Evolutionary conservation across 768 basidiomycete genomes (phyloP), one percentile per base, ranked within the genome.

Genomic region (Agaricus sinodeliciosus): DNA sequence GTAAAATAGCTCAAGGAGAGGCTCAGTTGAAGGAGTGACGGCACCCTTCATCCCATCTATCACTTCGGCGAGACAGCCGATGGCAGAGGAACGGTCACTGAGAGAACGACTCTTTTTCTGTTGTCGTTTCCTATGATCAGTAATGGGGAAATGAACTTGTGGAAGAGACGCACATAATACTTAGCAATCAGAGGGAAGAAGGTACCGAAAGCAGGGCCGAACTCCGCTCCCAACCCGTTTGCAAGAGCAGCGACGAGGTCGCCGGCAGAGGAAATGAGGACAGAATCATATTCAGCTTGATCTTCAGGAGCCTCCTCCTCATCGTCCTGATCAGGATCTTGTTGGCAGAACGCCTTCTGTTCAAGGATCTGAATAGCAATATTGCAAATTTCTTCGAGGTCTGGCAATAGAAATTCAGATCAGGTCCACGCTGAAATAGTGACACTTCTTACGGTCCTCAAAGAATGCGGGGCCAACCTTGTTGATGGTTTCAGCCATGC

Each of bases 211-310:
- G 88, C 84, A 53, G 78, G 80, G 9, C 80, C 76, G 62, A 98
- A 99, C 67, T 90, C 90, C 18, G 78, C 57, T 4, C 94, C 94
- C n/a, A 95, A 79, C 7, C 83, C 87, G 54, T 80, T 82, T 28
- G 94, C 91, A 57, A 99, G 73, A 1, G 91, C 79, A 49, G 93
- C 84, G 54, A 97, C 94, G 50, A 99, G 85, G 65, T 99, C 96
- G 39, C 87, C 88, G 25, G 95, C 95, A 22, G 94, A 85, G 25
- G 90, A 90, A 63, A 98, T 89, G 54, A 99, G 78, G 50, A 96
- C 90, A 3, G 94, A 90, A 65, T 99, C 96, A 65, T 93, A 95
- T 72, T 99, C 96, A 1, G 94, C 94, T 62, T 88, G 86, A 57
- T 91, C 90, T 65, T 91, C 90, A 7, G 85, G 86, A 22, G 85